Base-by-base conservation (phyloP, 257 asterid species). In the Jacaranda mimosifolia region DNA sequence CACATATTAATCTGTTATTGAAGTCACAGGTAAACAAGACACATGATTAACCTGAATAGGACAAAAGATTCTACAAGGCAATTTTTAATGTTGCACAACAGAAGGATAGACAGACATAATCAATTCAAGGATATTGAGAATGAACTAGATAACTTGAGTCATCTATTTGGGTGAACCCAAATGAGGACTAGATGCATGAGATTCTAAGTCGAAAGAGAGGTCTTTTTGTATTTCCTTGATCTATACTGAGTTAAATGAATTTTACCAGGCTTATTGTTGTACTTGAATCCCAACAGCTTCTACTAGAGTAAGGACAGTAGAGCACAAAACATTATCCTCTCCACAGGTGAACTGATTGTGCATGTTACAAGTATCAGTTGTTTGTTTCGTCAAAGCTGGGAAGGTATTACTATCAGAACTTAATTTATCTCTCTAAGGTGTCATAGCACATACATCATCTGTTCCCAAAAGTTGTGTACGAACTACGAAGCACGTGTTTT, bases 391-490 rank as follows among this genome's bases (percentile, higher is more conserved):
- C n/a, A 7, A 9, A 17, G 60, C n/a, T 2, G 32, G 26, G 32
- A 10, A 6, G 18, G 60, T 6, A 14, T 4, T 3, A 53, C 9
- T 12, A 63, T 63, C 21, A 48, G 32, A 32, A 52, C n/a, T 7
- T 40, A 26, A 40, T 46, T 10, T 13, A 52, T 52, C 9, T 68
- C 15, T 59, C 11, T 53, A 56, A 6, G 19, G 12, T 35, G 15
- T 35, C 56, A 76, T 59, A 68, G 55, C 42, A 35, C 18, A 49
- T 12, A 56, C 14, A 32, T 9, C 49, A 38, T 14, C 14, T 43
- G 38, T 15, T 48, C 21, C 46, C 17, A 48, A 48, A 68, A 77
- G 63, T 39, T 35, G 70, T 68, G 45, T 32, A 71, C 1, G 43
- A 35, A 59, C 35, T 32, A 71, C 1, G 43, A 35, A 59, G 53